Percentiles rank a stretch among this genome's conserved stretches.
These are phyloP conservation scores for Colletotrichum eremochloae DNA, from an alignment of 2,329 filamentous ascomycete genomes.

Conservation along the genomic window DNA sequence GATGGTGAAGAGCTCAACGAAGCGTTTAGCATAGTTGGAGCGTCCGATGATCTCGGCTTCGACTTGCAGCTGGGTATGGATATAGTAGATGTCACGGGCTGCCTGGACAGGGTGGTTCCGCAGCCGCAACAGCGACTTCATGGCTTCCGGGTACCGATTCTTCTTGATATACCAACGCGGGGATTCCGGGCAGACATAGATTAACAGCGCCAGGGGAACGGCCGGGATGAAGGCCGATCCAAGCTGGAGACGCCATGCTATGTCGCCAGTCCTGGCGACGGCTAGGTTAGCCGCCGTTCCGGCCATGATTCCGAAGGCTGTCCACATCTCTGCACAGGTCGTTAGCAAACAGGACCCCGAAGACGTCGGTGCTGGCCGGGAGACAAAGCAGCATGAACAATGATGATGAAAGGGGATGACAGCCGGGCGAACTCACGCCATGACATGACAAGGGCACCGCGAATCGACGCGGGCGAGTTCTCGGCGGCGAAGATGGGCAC, in stretches of 20 bases:
- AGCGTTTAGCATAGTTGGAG: slow-evolving; percentile 61
- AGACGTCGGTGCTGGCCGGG: background rate
- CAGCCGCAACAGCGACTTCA: slow-evolving; percentile 66
- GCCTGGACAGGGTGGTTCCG: slow-evolving; percentile 72
- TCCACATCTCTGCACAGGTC: slow-evolving; percentile 80
- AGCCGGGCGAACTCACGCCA: slow-evolving; percentile 18
- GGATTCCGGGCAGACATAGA: slow-evolving; percentile 75
- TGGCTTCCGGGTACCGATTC: slow-evolving; percentile 66
- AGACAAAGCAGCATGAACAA: background rate
- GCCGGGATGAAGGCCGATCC: slow-evolving; percentile 73
- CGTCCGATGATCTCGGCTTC: slow-evolving; percentile 49
- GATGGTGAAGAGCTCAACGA: slow-evolving; percentile 69
- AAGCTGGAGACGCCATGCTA: slow-evolving; percentile 70
- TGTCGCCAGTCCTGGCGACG: slow-evolving; percentile 61
- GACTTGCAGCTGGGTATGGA: slow-evolving; percentile 56
- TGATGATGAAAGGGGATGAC: too few relatives aligned
- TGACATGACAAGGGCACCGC: slow-evolving; percentile 70
- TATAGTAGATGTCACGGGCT: slow-evolving; percentile 73
- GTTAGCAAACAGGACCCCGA: background rate
- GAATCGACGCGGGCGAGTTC: slow-evolving; percentile 76
- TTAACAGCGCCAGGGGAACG: slow-evolving; percentile 63
- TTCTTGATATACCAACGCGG: slow-evolving; percentile 78
- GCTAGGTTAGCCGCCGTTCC: slow-evolving; percentile 72
- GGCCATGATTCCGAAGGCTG: slow-evolving; percentile 64
- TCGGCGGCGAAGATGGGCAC: slow-evolving; percentile 85